Conservation (phyloP, 176 grass and related monocot genomes). For the Alopecurus myosuroides region DNA sequence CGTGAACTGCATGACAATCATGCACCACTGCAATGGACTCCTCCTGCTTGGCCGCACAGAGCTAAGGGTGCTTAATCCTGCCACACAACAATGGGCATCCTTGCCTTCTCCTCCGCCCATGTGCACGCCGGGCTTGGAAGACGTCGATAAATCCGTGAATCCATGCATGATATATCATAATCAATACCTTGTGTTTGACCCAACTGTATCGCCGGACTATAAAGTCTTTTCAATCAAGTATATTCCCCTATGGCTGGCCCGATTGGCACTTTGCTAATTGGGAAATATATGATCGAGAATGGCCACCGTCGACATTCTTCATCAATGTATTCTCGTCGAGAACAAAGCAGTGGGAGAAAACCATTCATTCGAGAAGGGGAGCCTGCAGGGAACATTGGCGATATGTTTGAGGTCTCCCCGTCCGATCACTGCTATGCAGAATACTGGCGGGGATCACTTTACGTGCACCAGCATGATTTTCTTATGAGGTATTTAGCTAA, state of each 20-base stretch:
- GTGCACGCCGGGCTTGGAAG: neutral
- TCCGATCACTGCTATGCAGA: neutral
- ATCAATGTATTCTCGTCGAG: neutral
- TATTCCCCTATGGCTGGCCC: no score
- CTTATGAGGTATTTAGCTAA: neutral
- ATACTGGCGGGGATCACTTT: neutral
- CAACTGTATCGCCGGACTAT: neutral
- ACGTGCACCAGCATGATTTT: neutral
- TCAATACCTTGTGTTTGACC: neutral
- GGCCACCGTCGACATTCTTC: neutral
- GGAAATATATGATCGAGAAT: neutral
- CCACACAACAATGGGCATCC: neutral
- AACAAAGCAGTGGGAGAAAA: neutral
- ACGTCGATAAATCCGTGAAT: neutral
- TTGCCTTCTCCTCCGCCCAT: neutral
- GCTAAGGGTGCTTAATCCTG: no score
- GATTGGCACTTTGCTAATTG: neutral
- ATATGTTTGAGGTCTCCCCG: neutral
- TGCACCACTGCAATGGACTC: neutral
- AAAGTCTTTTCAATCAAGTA: neutral
- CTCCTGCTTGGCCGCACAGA: neutral
- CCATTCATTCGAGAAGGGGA: neutral
- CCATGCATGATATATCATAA: neutral
- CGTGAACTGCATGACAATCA: no score
- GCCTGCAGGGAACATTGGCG: neutral